Base-by-base conservation (phyloP, 225 moss, liverwort and hornwort genomes). In the Pseudoscleropodium purum region DNA sequence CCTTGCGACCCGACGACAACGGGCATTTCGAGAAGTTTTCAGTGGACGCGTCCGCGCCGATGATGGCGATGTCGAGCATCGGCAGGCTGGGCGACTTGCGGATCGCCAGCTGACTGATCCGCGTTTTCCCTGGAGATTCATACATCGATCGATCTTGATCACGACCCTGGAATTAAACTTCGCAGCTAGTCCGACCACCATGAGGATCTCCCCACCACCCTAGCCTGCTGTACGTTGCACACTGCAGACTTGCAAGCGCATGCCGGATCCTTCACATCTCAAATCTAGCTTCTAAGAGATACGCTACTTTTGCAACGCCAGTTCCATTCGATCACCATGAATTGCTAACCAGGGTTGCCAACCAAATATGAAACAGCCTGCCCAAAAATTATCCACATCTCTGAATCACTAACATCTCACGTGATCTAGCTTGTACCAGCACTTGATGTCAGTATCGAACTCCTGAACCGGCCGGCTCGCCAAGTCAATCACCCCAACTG, bases 1-100 rank as follows among this genome's bases (percentile, higher is more conserved):
- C 33, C 81, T 91, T 93, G 49, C 90, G 85, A 31, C 81, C 89
- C 13, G 81, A 64, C 29, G 86, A 70, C 33, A 79, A 36, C 36
- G 63, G 41, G 66, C 89, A 91, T 10, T 74, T 92, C n/a, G 72
- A 36, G 23, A 68, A 67, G n/a, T 18, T 45, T 10, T 91, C 90
- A 4, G 70, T 1, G 15, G 33, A 18, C 19, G 62, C 19, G 11
- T 88, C 90, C 10, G 64, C 57, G 36, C 91, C 85, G 34, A 86
- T 82, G 36, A 90, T 83, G 37, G 63, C 49, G 29, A 90, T 85
- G 85, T 92, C 91, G 25, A 92, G 79, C 85, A 79, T 85, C 60
- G 92, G 86, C 88, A 94, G 25, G 75, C 91, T 91, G 30, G 92
- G 94, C 15, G 90, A 91, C 87, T 94, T 94, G 13, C 94, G 94